Evolutionary conservation across 441 rosid species (phyloP), one percentile per base, ranked within the genome.

Genomic region (Geranium incanum): DNA sequence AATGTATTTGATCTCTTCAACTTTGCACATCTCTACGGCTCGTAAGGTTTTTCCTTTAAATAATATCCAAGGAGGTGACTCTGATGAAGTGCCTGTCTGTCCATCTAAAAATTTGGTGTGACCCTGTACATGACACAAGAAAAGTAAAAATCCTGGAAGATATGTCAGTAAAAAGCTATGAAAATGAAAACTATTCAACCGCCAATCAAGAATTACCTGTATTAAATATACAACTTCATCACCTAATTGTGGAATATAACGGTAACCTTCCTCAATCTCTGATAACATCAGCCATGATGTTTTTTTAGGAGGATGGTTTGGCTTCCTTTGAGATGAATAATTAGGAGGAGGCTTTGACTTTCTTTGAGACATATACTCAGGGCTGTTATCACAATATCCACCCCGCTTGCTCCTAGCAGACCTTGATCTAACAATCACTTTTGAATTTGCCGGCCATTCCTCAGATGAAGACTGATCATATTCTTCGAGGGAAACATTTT

Each of bases 161-260:
- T 36, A 13, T 75, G 39, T 37, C 23, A 38, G 50, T 63, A 19
- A 71, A 81, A 59, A 66, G 63, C 73, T 68, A 73, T 41, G 65
- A 74, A 38, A 23, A 74, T 60, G 15, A 66, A 72, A 69, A 67
- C 5, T 15, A 15, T 37, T 37, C 21, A 66, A 36, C 11, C 45
- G 36, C 65, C n/a, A 66, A 66, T 15, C 68, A 6, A 41, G 68
- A 15, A 52, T 39, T 78, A 84, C 95, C 88, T 89, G 92, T 83
- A 85, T 85, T 77, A 86, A 77, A 80, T 86, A 88, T 73, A 86
- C 83, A 76, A 89, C 92, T 80, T 83, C 89, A 68, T 89, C 95
- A 6, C 88, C 89, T 68, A 85, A 83, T 85, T 89, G 95, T 18
- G 95, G 92, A 66, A 89, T 85, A 72, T 88, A 89, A 48, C 87